phyloP scores from a whole-genome alignment of 1,284 basidiomycete genomes.

The Ustilago trichophora region DNA sequence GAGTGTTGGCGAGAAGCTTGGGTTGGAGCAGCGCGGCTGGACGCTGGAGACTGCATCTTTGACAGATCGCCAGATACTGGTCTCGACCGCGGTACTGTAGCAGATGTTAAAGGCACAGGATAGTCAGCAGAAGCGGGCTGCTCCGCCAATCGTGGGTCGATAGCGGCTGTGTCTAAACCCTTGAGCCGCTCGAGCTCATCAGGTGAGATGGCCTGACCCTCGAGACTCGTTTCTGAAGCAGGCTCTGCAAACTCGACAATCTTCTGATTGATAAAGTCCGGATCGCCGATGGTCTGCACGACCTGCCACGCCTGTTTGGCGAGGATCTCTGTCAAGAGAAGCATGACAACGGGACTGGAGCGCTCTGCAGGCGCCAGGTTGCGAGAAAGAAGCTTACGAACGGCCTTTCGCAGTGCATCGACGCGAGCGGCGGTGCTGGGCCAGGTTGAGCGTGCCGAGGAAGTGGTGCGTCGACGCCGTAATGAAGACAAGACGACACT shows the following conservation, averaged over 20 bases:
- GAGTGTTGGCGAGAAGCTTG: background rate
- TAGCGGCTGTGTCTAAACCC: constrained; percentile 19
- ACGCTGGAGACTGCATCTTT: background rate
- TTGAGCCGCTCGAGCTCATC: constrained; percentile 39
- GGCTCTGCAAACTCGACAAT: constrained; percentile 53
- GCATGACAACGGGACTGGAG: constrained; percentile 43
- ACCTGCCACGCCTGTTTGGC: constrained; percentile 58
- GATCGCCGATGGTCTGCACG: constrained; percentile 53
- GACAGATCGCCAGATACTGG: background rate
- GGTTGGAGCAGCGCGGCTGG: background rate
- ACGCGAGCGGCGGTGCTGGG: constrained; percentile 47
- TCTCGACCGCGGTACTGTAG: background rate
- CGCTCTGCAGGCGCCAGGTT: constrained; percentile 46
- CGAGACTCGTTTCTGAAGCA: constrained; percentile 42
- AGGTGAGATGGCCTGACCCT: constrained; percentile 36
- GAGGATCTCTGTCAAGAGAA: constrained; percentile 52
- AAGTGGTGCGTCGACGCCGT: constrained; percentile 28
- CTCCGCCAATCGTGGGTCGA: constrained; percentile 6
- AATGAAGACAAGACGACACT: constrained; percentile 54
- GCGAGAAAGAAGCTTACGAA: constrained; percentile 46
- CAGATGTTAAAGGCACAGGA: background rate
- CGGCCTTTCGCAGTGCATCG: constrained; percentile 49
- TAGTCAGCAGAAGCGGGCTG: background rate
- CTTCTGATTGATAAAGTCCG: constrained; percentile 58
- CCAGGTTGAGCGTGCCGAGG: constrained; percentile 34